A percentile compares a stretch with the other conserved stretches of the same genome.
These are phyloP conservation scores for Yamadazyma taylorii DNA, from an alignment of 1,139 yeast genomes.

Conservation along the genomic window DNA sequence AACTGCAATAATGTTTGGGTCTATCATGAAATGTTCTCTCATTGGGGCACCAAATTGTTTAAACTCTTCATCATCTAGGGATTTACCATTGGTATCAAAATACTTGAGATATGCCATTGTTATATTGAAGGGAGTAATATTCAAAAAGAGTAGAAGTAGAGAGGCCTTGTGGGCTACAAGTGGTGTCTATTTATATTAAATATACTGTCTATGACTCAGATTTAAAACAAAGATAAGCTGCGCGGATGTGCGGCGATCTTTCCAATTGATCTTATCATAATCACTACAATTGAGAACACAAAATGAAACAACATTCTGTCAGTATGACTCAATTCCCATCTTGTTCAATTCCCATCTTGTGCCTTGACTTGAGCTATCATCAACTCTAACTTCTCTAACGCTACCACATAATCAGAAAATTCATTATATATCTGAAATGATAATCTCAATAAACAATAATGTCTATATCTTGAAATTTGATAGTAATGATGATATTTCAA, in stretches of 20 bases:
- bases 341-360: neutral
- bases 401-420: constrained; percentile 50
- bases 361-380: neutral
- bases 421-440: constrained; percentile 64
- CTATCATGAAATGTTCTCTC: neutral
- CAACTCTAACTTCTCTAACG: constrained; percentile 30
- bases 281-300: too few species aligned
- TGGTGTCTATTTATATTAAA: too few species aligned
- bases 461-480: constrained; percentile 45
- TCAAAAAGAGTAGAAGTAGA: too few species aligned
- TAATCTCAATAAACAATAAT: constrained; percentile 48
- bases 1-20: constrained; percentile 24
- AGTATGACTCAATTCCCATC: too few species aligned
- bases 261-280: too few species aligned
- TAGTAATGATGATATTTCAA: constrained; percentile 25
- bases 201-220: too few species aligned
- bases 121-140: too few species aligned
- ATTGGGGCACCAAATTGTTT: neutral
- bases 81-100: neutral
- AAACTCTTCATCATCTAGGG: neutral
- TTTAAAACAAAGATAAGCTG: too few species aligned
- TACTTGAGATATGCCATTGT: neutral
- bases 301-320: too few species aligned
- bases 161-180: too few species aligned
- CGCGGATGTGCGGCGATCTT: too few species aligned